Evolutionary conservation across 2,329 filamentous ascomycete species (phyloP), one percentile per base, ranked within the genome.

Genomic region (Rosellinia necatrix): DNA sequence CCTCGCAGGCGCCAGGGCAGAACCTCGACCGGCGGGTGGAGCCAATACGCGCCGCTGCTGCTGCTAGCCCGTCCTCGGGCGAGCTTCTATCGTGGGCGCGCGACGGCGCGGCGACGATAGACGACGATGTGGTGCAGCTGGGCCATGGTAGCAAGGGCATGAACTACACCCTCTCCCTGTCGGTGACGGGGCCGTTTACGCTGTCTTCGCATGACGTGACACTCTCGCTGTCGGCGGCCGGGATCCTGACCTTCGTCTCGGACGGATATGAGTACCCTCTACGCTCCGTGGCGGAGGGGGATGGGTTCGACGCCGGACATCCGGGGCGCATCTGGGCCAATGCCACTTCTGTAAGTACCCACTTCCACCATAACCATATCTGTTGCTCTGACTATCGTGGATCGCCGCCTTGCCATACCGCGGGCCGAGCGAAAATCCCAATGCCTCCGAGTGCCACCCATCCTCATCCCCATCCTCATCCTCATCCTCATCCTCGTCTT

Each of bases 251-350:
- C 1, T 82, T 81, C 64, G 62, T 70, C 4, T 64, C 74, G 2
- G 77, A 79, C 43, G 75, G 75, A 5, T 78, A 69, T 56, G 61
- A 68, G 8, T 83, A 83, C 60, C 80, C 79, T 0, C 74, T 83
- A 4, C 78, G 78, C 1, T 74, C 73, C 0, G 75, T 80, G 0
- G 68, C 70, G 0, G 68, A 74, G 30, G 29, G 56, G 1, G 77
- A 78, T 52, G 79, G 75, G 17, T 76, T 76, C 40, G 79, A 82
- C 22, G 64, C 72, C 0, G 75, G 71, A 0, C 75, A 78, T 22
- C 78, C 76, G 0, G 81, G 81, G 0, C 73, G 81, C 2, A 82
- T 83, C 43, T 83, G 79, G 80, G 68, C 69, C 1, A 83, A 83
- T 55, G 61, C 67, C 3, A 77, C 78, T 0, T 69, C 69, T 1